A percentile compares a stretch with the other conserved stretches of the same genome.
phyloP scores from a whole-genome alignment of 495 filamentous ascomycete genomes.

The Chaetomium tenue region DNA sequence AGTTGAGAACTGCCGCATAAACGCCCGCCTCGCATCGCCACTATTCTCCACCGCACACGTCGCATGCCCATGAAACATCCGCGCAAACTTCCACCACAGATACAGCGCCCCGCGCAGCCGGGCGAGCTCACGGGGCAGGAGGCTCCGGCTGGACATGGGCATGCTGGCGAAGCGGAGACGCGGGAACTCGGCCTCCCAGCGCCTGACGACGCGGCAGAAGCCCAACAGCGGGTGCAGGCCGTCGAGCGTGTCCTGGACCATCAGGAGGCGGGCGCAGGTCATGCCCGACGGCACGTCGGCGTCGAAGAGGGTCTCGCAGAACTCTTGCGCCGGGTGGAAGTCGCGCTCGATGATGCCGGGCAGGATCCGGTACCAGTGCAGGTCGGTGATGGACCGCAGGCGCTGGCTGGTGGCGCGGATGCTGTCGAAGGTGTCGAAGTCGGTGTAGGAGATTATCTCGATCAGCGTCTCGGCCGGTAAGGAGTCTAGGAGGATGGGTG shows the following conservation, averaged over 20 bases:
- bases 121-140: constrained; percentile 55
- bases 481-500: neutral
- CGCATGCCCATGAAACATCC: constrained; percentile 36
- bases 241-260: too few species aligned
- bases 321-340: constrained; percentile 60
- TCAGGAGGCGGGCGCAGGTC: neutral
- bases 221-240: constrained; percentile 31
- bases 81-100: constrained; percentile 60
- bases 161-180: constrained; percentile 63
- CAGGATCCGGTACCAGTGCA: constrained; percentile 31
- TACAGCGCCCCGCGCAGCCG: constrained; percentile 67
- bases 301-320: constrained; percentile 53
- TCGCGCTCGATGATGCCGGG: constrained; percentile 41
- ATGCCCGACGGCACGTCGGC: constrained; percentile 11
- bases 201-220: constrained; percentile 57
- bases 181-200: constrained; percentile 68
- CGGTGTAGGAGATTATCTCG: constrained; percentile 36
- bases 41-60: constrained; percentile 8
- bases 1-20: constrained; percentile 38
- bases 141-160: constrained; percentile 60
- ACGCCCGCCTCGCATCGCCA: constrained; percentile 31
- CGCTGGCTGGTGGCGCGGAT: constrained; percentile 28
- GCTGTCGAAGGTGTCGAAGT: constrained; percentile 28
- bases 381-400: constrained; percentile 26
- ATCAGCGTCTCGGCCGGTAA: constrained; percentile 37